Base-by-base conservation (phyloP, 352 stramenopile species). In the Phytophthora citricola region DNA sequence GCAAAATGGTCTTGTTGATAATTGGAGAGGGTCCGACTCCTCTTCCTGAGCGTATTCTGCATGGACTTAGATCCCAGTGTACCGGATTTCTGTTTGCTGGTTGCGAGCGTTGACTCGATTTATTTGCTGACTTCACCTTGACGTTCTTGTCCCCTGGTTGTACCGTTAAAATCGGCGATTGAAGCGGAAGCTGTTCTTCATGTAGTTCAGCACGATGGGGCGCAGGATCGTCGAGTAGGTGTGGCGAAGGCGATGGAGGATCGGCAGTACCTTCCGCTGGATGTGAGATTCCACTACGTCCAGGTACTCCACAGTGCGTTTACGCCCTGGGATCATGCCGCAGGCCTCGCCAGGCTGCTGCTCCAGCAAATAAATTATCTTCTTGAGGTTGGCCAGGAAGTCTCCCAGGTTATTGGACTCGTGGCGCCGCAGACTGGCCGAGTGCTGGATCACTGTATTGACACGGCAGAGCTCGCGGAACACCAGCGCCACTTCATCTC, bases 301-400 rank as follows among this genome's bases (percentile, higher is more conserved):
- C 52, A 94, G 63, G 49, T 93, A 93, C 66, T 87, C 85, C 8
- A 93, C 73, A 20, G 81, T 89, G 50, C 85, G 82, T 66, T 93
- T 93, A 22, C 81, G 76, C 11, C 71, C 59, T 39, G 85, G 80
- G 66, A 93, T 93, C 78, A 93, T 91, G 29, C 83, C 83, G 54
- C 74, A 79, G 50, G 85, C 78, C 61, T 94, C 85, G 43, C 81
- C 78, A 27, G 81, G 84, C 47, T 90, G 84, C 72, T 94, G 87
- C 63, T 92, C 83, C 48, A 94, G 72, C 79, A 94, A 85, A 89
- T 91, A 92, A 87, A 93, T 92, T 83, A 94, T 93, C 66, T 92
- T 92, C 73, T 93, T 94, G 62, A 94, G 81, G 74, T 93, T 94
- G 52, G 80, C 74, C 32, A 94, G 70, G 56, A 94, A 94, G 52